phyloP scores from a whole-genome alignment of 78 protist species.

The Guillardia theta region DNA sequence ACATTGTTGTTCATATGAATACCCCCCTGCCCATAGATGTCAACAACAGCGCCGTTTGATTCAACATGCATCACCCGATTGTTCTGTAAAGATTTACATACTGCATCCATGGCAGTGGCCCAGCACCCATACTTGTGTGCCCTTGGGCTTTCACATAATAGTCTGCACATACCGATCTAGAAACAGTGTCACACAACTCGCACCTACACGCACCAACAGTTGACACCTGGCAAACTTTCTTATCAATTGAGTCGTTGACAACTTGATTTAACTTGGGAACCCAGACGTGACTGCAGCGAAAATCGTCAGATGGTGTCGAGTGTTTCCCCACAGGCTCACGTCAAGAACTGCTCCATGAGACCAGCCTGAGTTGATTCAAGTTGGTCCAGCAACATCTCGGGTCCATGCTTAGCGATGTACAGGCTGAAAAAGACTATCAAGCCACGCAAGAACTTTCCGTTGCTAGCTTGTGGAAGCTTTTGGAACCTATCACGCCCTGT shows the following conservation, averaged over 20 bases:
- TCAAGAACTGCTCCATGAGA: conserved; percentile 13
- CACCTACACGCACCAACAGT: not conserved
- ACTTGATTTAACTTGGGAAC: not conserved
- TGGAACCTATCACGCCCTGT: not conserved
- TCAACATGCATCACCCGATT: not conserved
- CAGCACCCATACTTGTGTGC: not conserved
- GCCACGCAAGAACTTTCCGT: conserved; percentile 14
- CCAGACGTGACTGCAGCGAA: not conserved
- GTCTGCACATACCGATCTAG: not conserved
- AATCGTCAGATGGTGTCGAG: not conserved
- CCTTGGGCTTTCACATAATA: not conserved
- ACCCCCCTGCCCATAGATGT: not conserved
- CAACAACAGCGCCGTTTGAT: no score
- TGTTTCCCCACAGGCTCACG: not conserved
- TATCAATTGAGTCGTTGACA: not conserved
- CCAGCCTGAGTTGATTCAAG: not conserved
- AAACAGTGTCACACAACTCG: not conserved
- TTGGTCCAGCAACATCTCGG: not conserved
- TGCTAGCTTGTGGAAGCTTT: not conserved
- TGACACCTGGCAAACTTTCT: not conserved
- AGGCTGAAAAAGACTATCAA: conserved; percentile 11
- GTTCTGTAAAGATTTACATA: not conserved
- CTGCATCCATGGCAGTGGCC: not conserved
- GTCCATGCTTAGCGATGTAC: not conserved
- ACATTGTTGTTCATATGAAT: not conserved